Base-by-base conservation (phyloP, 169 alveolate genomes). In the Eimeria praecox region DNA sequence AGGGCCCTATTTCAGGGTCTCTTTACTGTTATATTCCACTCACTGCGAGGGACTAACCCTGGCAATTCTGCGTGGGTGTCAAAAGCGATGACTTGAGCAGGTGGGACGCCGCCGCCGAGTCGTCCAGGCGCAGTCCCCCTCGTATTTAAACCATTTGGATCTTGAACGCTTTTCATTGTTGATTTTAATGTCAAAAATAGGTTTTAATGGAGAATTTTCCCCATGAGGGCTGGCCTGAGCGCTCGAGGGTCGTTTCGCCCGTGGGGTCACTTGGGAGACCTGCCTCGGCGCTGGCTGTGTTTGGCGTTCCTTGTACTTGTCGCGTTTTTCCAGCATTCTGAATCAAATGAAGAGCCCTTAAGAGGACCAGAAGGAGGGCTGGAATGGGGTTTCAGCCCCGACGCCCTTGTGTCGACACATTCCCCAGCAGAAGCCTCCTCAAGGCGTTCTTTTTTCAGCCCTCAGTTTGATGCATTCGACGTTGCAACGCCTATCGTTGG, bases 231-330 rank as follows among this genome's bases (percentile, higher is more conserved):
- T 30, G 90, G 73, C 66, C 46, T 46, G 90, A 82, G 90, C 35
- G 64, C 64, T 46, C 90, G 90, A 24, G 69, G 90, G 90, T 44
- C 69, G 90, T 18, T 30, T 33, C 9, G 33, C 40, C 90, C 24
- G n/a, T 46, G 62, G 90, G 90, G 90, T 82, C 73, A 82, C 90
- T 44, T 82, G 90, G 40, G 87, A 27, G 64, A 62, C 59, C 38
- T 77, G 10, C 64, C 54, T 44, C 59, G 56, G 56, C 62, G 87
- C 87, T 38, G 33, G 56, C 35, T 14, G 54, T 40, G 54, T n/a
- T 52, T 82, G 69, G 40, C 46, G 24, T 49, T 30, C 69, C 2
- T 54, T 82, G 73, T 54, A 8, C n/a, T 77, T 5, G 20, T 44
- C 20, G 42, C 22, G 0, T 22, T 40, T 77, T 40, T 42, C 35